phyloP scores from a whole-genome alignment of 2,329 filamentous ascomycete species.

The Colletotrichum chrysophilum region DNA sequence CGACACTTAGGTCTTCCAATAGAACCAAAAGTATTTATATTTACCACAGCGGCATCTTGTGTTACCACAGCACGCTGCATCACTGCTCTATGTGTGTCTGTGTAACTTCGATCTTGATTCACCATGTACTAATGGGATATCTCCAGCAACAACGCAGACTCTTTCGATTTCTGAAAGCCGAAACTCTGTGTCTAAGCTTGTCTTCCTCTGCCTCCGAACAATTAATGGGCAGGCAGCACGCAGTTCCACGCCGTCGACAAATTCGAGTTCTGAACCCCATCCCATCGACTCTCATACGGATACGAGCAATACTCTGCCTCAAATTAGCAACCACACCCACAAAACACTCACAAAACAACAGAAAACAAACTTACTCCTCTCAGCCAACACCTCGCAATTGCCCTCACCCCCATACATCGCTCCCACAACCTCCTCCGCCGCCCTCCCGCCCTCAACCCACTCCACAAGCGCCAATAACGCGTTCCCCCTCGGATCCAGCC shows the following conservation, averaged over 20 bases:
- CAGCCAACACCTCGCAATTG: background rate
- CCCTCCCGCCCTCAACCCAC: slow-evolving; percentile 46
- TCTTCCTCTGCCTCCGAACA: background rate
- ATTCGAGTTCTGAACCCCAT: background rate
- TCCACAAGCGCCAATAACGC: slow-evolving; percentile 49
- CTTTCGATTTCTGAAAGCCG: no score
- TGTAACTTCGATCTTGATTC: background rate
- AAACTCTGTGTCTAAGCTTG: fast-evolving
- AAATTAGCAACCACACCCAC: background rate
- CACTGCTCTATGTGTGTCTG: background rate
- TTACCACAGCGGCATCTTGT: background rate
- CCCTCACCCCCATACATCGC: background rate
- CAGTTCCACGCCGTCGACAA: background rate
- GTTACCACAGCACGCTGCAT: background rate
- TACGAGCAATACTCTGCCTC: background rate
- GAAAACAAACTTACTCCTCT: background rate
- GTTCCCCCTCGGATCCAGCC: slow-evolving; percentile 42
- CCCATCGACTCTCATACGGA: background rate
- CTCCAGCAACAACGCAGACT: background rate
- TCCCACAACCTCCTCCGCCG: background rate
- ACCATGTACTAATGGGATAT: background rate
- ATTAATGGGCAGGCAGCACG: background rate
- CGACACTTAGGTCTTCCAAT: background rate
- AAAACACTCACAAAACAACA: background rate
- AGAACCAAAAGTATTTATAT: background rate